A percentile compares a stretch with the other conserved stretches of the same genome.
Evolutionary conservation across 2,329 filamentous ascomycete genomes (phyloP).

Genomic region (Ascochyta viciae-villosae): DNA sequence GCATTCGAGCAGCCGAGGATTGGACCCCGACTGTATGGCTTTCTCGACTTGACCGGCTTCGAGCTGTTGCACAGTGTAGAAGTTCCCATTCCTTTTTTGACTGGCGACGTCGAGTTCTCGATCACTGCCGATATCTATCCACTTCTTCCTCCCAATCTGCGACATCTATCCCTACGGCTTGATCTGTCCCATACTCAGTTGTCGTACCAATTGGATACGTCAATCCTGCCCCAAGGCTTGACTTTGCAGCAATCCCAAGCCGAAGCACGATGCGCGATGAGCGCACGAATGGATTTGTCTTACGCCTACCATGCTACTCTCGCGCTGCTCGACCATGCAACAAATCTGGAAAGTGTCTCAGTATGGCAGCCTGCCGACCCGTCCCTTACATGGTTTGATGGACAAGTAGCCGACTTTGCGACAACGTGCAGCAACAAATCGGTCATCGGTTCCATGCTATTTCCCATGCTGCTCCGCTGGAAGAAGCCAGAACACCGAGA

Average conservation of each 20-base stretch:
- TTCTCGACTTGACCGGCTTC: constrained; percentile 33
- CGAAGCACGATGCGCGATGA: constrained; percentile 20
- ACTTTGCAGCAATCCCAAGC: constrained; percentile 26
- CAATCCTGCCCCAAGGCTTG: constrained; percentile 21
- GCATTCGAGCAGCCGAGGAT: constrained; percentile 34
- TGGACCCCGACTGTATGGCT: constrained; percentile 22
- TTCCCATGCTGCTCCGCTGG: constrained; percentile 33
- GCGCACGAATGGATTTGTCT: constrained; percentile 37
- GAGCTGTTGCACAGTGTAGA: constrained; percentile 34
- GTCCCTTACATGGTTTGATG: constrained; percentile 30
- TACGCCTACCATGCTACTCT: constrained; percentile 32
- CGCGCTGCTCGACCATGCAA: constrained; percentile 25
- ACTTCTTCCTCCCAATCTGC: constrained; percentile 31
- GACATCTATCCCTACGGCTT: constrained; percentile 31
- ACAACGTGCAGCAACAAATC: constrained; percentile 36
- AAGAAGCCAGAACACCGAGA: constrained; percentile 33
- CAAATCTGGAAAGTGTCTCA: constrained; percentile 29
- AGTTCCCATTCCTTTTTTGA: constrained; percentile 34
- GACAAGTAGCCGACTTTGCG: constrained; percentile 31
- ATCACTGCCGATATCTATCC: constrained; percentile 31
- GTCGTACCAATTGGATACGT: constrained; percentile 27
- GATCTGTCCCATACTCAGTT: constrained; percentile 38
- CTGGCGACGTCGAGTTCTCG: constrained; percentile 30
- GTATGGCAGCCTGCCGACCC: constrained; percentile 39
- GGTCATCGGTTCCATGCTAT: constrained; percentile 26